These are phyloP conservation scores for Pichia ethanolica DNA, from an alignment of 805 yeast genomes.

Conservation along the genomic window DNA sequence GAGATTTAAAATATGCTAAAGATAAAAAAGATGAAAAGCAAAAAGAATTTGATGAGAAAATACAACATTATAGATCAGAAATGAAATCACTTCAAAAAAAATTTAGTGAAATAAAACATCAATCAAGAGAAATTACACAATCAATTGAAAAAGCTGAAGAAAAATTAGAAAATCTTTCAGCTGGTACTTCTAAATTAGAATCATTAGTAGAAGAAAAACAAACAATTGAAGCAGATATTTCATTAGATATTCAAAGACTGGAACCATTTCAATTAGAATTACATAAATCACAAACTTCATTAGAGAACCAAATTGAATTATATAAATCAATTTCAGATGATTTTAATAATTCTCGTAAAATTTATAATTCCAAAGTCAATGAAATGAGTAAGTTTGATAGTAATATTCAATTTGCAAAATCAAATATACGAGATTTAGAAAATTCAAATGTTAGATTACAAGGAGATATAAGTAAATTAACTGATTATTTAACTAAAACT, in stretches of 20 bases:
- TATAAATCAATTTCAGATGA: slow-evolving; percentile 10
- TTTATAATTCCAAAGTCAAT: slow-evolving; percentile 6
- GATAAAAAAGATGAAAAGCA: slow-evolving; percentile 4
- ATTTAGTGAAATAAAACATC: slow-evolving; percentile 2
- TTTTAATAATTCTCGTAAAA: slow-evolving; percentile 5
- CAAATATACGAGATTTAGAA: slow-evolving; percentile 1
- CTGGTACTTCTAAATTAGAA: slow-evolving; percentile 32
- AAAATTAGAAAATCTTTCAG: slow-evolving; percentile 38
- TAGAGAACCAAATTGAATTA: slow-evolving; percentile 10
- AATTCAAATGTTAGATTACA: not conserved
- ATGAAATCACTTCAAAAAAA: slow-evolving; percentile 7
- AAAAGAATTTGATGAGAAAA: not conserved
- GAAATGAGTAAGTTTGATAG: slow-evolving; percentile 18
- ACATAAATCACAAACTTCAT: slow-evolving; percentile 4
- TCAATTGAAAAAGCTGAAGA: slow-evolving; percentile 29
- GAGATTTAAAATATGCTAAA: slow-evolving; percentile 7
- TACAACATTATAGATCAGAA: slow-evolving; percentile 16
- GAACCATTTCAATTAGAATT: slow-evolving; percentile 17
- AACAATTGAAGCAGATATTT: slow-evolving; percentile 25
- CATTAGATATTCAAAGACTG: slow-evolving; percentile 15
- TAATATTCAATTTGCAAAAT: slow-evolving; percentile 14
- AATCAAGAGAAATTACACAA: slow-evolving; percentile 10
- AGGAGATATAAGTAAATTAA: slow-evolving; percentile 18
- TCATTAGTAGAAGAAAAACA: slow-evolving; percentile 29
- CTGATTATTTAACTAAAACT: slow-evolving; percentile 17